phyloP scores from a whole-genome alignment of 1,284 basidiomycete genomes.

The Naganishia albida region DNA sequence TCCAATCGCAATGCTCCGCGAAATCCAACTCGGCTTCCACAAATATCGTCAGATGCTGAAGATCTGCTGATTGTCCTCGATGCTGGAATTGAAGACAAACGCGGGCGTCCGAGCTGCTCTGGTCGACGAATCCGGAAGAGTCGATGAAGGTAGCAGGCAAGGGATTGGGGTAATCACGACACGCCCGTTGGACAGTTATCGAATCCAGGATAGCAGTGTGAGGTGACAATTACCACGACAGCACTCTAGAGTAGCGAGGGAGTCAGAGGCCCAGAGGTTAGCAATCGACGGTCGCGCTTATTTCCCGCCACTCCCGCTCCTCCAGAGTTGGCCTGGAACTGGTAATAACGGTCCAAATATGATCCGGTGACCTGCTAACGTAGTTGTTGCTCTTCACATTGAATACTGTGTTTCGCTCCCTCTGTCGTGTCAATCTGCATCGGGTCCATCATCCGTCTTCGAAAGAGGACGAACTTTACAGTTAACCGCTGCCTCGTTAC shows the following conservation, averaged over 20 bases:
- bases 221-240: neutral
- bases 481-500: neutral
- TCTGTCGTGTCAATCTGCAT: too few species aligned
- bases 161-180: neutral
- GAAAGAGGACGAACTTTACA: too few species aligned
- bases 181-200: neutral
- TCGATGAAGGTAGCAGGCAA: neutral
- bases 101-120: neutral
- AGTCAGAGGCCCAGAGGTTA: neutral
- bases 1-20: neutral
- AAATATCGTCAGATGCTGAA: neutral
- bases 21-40: neutral
- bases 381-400: too few species aligned
- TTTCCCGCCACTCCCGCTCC: neutral
- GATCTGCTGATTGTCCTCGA: neutral
- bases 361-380: too few species aligned
- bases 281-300: too few species aligned
- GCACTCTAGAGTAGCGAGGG: neutral
- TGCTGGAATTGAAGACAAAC: neutral
- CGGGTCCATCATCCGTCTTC: too few species aligned
- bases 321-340: conserved; percentile 25
- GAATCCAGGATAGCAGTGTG: too few species aligned
- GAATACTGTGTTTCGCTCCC: too few species aligned
- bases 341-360: too few species aligned
- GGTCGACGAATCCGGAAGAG: neutral